Evolutionary conservation across 331 rosid species (phyloP).

Genomic region (Malus hybrid): DNA sequence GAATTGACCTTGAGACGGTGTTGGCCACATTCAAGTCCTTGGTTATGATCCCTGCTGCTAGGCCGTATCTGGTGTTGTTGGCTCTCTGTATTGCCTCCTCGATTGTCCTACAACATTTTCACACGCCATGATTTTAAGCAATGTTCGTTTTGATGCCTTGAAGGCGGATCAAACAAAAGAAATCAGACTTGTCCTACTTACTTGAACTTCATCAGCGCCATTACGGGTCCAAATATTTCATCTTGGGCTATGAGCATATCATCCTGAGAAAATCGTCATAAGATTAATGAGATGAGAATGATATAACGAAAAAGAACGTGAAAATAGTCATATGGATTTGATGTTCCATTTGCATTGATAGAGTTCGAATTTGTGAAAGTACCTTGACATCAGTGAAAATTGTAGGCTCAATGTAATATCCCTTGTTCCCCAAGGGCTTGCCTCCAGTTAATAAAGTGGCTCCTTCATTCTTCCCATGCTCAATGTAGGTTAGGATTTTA

Average conservation of each 20-base stretch:
- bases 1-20: conserved; percentile 80
- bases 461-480: conserved; percentile 77
- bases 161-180: neutral
- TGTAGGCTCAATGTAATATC: conserved; percentile 87
- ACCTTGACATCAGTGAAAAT: conserved; percentile 46
- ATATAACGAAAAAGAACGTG: too few species aligned
- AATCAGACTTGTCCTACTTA: conserved; percentile 17
- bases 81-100: conserved; percentile 52
- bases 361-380: conserved; percentile 1
- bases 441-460: conserved; percentile 84
- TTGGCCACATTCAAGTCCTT: conserved; percentile 60
- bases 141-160: too few species aligned
- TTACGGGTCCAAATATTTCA: conserved; percentile 86
- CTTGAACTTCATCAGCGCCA: conserved; percentile 71
- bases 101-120: conserved; percentile 36
- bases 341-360: neutral
- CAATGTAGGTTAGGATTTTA: conserved; percentile 60
- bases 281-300: neutral
- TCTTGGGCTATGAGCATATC: conserved; percentile 65
- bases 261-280: conserved; percentile 30
- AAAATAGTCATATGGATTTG: too few species aligned
- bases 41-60: conserved; percentile 82
- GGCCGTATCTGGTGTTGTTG: conserved; percentile 38
- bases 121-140: neutral
- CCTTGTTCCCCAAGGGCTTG: conserved; percentile 49